Conservation (phyloP, 371 early-diverging fungal genomes). For the Lichtheimia hyalospora region DNA sequence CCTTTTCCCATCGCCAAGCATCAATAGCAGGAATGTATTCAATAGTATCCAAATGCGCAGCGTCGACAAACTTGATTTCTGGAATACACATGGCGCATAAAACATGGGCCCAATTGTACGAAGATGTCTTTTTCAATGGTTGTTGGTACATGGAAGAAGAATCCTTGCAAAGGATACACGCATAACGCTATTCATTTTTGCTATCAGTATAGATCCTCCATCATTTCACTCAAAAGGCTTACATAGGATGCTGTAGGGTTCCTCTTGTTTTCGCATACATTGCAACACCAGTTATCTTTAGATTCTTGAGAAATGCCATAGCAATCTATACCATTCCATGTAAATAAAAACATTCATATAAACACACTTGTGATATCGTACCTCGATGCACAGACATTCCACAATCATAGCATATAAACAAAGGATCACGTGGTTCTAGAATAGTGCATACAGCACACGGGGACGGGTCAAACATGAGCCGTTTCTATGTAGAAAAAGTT, state of each 20-base stretch:
- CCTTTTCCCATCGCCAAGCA: constrained; percentile 57
- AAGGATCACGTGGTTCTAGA: constrained; percentile 20
- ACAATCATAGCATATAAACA: constrained; percentile 62
- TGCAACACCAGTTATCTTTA: constrained; percentile 58
- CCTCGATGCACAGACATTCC: constrained; percentile 65
- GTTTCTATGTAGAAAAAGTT: too few relatives aligned
- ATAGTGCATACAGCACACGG: constrained; percentile 62
- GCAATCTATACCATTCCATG: constrained; percentile 35
- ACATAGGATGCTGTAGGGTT: constrained; percentile 61
- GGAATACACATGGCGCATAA: constrained; percentile 88
- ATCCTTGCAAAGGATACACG: constrained; percentile 60
- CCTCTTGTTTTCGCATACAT: constrained; percentile 58
- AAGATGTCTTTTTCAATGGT: constrained; percentile 88
- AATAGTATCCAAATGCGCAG: constrained; percentile 69
- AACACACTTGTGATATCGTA: constrained; percentile 11
- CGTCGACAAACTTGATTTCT: constrained; percentile 69
- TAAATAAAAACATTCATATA: background rate
- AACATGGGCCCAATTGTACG: constrained; percentile 92
- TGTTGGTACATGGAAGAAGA: constrained; percentile 27
- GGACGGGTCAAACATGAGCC: background rate
- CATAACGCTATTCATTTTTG: constrained; percentile 40
- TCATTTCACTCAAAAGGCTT: background rate
- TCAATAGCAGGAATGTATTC: constrained; percentile 73
- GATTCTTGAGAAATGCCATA: constrained; percentile 32
- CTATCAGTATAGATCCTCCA: background rate